These are phyloP conservation scores for Rubus parviflorus DNA, from an alignment of 306 rosid genomes.

Conservation along the genomic window DNA sequence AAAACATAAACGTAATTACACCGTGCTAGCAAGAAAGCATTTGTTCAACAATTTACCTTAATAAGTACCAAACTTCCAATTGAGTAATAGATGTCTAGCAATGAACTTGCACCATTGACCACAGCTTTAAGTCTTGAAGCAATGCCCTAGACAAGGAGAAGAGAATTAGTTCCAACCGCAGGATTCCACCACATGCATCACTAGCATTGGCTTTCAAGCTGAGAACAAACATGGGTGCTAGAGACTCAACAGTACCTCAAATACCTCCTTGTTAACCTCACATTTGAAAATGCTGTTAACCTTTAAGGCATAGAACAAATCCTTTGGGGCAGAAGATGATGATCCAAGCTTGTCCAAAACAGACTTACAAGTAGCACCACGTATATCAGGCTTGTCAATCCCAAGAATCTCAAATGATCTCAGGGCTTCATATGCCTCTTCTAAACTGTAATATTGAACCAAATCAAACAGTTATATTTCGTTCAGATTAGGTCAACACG, in stretches of 20 bases:
- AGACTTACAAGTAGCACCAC: constrained; percentile 44
- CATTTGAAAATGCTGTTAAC: constrained; percentile 70
- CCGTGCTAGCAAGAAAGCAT: neutral
- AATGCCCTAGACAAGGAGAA: constrained; percentile 50
- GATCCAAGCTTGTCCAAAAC: constrained; percentile 62
- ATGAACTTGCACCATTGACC: constrained; percentile 58
- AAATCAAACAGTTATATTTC: constrained; percentile 19
- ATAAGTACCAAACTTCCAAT: constrained; percentile 71
- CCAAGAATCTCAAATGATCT: constrained; percentile 75
- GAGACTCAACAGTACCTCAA: constrained; percentile 51
- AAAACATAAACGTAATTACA: neutral
- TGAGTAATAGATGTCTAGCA: constrained; percentile 77
- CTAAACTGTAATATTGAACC: constrained; percentile 55
- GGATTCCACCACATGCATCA: constrained; percentile 7
- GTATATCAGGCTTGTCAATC: constrained; percentile 53
- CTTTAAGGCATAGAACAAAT: constrained; percentile 69
- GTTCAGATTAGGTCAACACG: neutral
- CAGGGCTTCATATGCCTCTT: constrained; percentile 74
- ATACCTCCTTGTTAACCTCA: constrained; percentile 43
- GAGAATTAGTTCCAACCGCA: constrained; percentile 24
- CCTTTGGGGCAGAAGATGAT: constrained; percentile 55
- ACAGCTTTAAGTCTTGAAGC: constrained; percentile 56
- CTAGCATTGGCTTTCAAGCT: constrained; percentile 21
- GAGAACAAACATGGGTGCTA: constrained; percentile 19
- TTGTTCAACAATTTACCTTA: constrained; percentile 50